Evolutionary conservation across 345 rosid species (phyloP), one percentile per base, ranked within the genome.

Genomic region (Salix caprea): DNA sequence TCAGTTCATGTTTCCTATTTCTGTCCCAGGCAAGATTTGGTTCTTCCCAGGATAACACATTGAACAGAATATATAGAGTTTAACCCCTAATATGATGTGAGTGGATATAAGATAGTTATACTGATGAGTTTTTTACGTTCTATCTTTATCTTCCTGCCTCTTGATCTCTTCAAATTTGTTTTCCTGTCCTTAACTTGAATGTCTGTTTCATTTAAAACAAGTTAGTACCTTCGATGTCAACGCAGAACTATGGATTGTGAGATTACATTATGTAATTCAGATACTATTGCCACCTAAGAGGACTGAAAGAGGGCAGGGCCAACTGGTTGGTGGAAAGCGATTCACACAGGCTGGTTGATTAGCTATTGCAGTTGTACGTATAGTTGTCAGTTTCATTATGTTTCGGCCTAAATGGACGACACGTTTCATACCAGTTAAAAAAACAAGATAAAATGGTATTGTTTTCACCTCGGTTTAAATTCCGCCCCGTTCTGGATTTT

Each of bases 11-110:
- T 9, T 23, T 30, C 72, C 39, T 48, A 32, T 58, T 79, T 26
- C 66, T 62, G 21, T 69, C 26, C 36, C 54, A 50, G 72, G 67
- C 70, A 56, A 64, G 76, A 75, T 71, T 81, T 79, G 75, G 72
- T 65, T 67, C 67, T 75, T 75, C 66, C 62, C 36, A 67, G 64
- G 75, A 68, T 34, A 15, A 34, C 74, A 73, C 71, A 42, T 34
- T 76, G 4, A 65, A 16, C 11, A 69, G 28, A 34, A 44, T 15
- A 52, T 40, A 66, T 69, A 28, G 54, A 69, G 21, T 48, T 67
- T 48, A 32, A 70, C 10, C 70, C 28, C 46, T 34, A 19, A 21
- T 42, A n/a, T 77, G 71, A 28, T 30, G 46, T 28, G 46, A 73
- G 69, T 50, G 50, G 36, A 73, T 34, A 68, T 39, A 32, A 37